Evolutionary conservation across 2,329 filamentous ascomycete species (phyloP).

Genomic region (Talaromyces sp.): DNA sequence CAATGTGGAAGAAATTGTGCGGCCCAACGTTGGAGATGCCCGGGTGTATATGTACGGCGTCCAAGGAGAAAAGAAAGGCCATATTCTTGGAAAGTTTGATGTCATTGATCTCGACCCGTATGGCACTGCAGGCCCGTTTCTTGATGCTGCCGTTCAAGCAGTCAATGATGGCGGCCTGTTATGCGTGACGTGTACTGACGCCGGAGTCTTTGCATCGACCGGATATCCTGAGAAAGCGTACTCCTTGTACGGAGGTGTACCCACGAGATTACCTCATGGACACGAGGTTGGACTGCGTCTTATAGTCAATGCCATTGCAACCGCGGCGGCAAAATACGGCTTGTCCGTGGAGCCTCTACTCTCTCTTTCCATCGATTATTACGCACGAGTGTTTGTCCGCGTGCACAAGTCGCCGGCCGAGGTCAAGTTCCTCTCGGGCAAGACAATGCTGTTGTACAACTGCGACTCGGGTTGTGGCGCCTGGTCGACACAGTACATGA

Average conservation of each 20-base stretch:
- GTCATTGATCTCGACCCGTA: slow-evolving; percentile 97
- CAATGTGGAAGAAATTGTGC: slow-evolving; percentile 63
- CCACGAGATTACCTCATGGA: slow-evolving; percentile 75
- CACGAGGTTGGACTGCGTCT: slow-evolving; percentile 87
- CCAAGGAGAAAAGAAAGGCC: slow-evolving; percentile 31
- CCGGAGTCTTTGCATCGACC: slow-evolving; percentile 88
- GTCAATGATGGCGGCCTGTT: slow-evolving; percentile 84
- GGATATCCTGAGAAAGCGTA: slow-evolving; percentile 93
- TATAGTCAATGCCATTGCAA: slow-evolving; percentile 75
- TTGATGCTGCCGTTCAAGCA: slow-evolving; percentile 84
- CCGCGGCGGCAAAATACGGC: slow-evolving; percentile 77
- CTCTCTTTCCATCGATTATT: slow-evolving; percentile 94
- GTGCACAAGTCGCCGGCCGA: slow-evolving; percentile 73
- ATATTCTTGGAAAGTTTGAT: slow-evolving; percentile 61
- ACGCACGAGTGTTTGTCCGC: slow-evolving; percentile 81
- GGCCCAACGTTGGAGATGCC: slow-evolving; percentile 73
- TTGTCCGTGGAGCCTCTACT: slow-evolving; percentile 84
- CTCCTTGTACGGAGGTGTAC: slow-evolving; percentile 85
- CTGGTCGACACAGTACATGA: slow-evolving; percentile 76
- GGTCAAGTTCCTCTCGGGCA: slow-evolving; percentile 85
- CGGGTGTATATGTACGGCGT: slow-evolving; percentile 84
- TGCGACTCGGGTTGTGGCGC: slow-evolving; percentile 90
- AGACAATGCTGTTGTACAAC: slow-evolving; percentile 88
- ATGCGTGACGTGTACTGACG: slow-evolving; percentile 95
- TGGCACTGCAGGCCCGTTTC: slow-evolving; percentile 84